Evolutionary conservation across 1,284 basidiomycete species (phyloP), one percentile per base, ranked within the genome.

Genomic region (Pyrrhoderma lamaoense): DNA sequence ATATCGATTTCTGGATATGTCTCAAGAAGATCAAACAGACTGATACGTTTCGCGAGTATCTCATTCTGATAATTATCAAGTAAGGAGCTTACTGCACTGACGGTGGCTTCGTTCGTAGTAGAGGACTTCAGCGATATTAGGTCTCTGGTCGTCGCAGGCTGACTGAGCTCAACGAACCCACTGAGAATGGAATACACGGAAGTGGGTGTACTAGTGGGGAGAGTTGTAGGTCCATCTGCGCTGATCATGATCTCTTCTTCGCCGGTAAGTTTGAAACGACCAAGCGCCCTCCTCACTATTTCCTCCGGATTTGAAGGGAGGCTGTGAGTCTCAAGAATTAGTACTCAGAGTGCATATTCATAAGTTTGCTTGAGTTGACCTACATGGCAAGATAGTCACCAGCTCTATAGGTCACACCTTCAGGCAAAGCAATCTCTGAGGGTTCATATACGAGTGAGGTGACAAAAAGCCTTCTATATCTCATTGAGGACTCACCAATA

Each of bases 351-450:
- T 5, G 11, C 27, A 31, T 5, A 11, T 5, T 5, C 27, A 31
- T 31, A 31, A 31, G 27, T 5, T 5, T 11, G 27, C 11, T 48
- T 3, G 14, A 13, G 8, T 3, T 23, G 39, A 48, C 67, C 54
- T 38, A 72, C 71, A 77, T 70, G 0, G 72, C 69, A 19, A 77
- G 65, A 56, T 78, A 76, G 59, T 78, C 75, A 11, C 75, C 75
- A 5, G 73, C 65, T 43, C 67, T 62, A 55, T 69, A 71, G 2
- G 64, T 67, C 54, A 65, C 61, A n/a, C 65, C 67, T 43, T 70
- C 65, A 1, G 74, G 74, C 5, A 76, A 64, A 56, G 68, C 62
- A 53, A 77, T 68, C 44, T 70, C 73, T 71, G 52, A 27, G 27
- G 49, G 23, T 5, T 3, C 11, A 36, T 18, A 16, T 40, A 25